Conservation (phyloP, 2,329 filamentous ascomycete species). For the Penicillium hesseltinei region DNA sequence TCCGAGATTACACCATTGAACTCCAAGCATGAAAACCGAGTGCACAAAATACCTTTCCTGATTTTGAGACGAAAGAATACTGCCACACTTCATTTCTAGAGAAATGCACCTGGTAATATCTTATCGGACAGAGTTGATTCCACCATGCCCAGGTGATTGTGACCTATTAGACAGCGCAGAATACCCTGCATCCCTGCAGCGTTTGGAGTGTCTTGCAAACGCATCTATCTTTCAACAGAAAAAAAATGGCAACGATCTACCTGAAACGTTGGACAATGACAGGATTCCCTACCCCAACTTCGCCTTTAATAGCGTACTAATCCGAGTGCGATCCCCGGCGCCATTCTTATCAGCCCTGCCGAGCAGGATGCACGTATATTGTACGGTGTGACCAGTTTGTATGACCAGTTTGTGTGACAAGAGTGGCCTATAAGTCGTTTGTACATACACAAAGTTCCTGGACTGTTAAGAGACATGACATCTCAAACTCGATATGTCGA, state of each 20-base stretch:
- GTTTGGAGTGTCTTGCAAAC: not conserved
- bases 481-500: constrained; percentile 41
- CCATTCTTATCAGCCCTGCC: constrained; percentile 38
- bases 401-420: not conserved
- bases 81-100: constrained; percentile 28
- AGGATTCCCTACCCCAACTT: not conserved
- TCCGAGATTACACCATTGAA: not conserved
- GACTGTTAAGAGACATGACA: constrained; percentile 2
- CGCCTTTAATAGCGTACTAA: not conserved
- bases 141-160: not conserved
- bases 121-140: not conserved
- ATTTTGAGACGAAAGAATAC: constrained; percentile 41
- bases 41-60: constrained; percentile 9
- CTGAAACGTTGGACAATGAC: not conserved
- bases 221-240: not conserved
- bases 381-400: no score
- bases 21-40: not conserved
- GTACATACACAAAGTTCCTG: not conserved
- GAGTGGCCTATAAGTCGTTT: not conserved
- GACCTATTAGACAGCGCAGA: not conserved
- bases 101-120: not conserved
- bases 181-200: not conserved
- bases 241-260: no score
- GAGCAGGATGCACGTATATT: constrained; percentile 3
- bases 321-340: not conserved